phyloP scores from a whole-genome alignment of 2,329 filamentous ascomycete species.

The Thelonectria rubi region DNA sequence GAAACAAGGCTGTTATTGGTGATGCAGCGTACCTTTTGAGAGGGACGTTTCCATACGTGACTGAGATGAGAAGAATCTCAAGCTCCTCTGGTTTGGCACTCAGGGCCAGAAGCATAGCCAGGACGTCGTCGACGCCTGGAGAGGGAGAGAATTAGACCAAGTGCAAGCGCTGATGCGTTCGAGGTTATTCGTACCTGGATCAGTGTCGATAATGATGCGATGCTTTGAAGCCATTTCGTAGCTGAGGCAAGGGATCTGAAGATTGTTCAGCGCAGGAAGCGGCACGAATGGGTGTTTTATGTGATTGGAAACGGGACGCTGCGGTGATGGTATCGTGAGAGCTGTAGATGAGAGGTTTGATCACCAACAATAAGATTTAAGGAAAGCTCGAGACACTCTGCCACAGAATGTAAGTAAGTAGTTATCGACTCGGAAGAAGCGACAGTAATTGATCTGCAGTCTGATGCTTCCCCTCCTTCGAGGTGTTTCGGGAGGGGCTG shows the following conservation, averaged over 20 bases:
- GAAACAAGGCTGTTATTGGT: background rate
- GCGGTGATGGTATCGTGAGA: no score
- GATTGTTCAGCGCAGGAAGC: background rate
- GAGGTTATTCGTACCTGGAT: constrained; percentile 69
- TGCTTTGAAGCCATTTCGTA: constrained; percentile 70
- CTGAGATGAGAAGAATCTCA: constrained; percentile 83
- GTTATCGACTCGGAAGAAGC: background rate
- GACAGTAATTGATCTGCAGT: constrained; percentile 1
- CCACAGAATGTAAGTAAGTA: no score
- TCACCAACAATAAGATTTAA: no score
- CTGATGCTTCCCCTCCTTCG: constrained; percentile 37
- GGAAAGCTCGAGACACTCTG: no score
- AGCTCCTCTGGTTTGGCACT: constrained; percentile 84
- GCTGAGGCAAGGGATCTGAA: background rate
- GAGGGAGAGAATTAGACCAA: constrained; percentile 12
- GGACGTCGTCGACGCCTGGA: constrained; percentile 84
- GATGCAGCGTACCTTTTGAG: constrained; percentile 70
- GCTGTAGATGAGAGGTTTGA: no score
- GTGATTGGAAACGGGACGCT: background rate
- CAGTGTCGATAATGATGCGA: constrained; percentile 94
- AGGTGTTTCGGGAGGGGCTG: constrained; percentile 30
- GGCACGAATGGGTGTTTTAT: background rate
- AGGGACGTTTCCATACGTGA: constrained; percentile 94
- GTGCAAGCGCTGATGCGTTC: no score
- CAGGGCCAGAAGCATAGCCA: constrained; percentile 88